Conservation (phyloP, 192 early-diverging fungal species). For the Entomortierella chlamydospora region DNA sequence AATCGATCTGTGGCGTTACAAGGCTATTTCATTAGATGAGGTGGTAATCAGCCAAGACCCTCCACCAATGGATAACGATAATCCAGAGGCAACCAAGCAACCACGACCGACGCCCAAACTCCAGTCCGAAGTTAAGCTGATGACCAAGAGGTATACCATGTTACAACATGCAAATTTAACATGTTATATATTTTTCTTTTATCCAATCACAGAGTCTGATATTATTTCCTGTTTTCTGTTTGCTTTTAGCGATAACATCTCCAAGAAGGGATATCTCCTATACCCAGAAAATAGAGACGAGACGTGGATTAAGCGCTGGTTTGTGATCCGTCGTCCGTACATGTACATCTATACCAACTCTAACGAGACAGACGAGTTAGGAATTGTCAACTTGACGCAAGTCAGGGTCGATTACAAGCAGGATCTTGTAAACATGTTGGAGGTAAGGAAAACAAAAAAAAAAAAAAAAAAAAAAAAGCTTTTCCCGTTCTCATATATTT, state of each 20-base stretch:
- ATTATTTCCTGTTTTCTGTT: background rate
- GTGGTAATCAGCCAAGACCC: slow-evolving; percentile 40
- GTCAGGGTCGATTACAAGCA: slow-evolving; percentile 70
- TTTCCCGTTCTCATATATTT: too few relatives aligned
- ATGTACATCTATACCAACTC: slow-evolving; percentile 79
- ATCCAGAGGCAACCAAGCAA: slow-evolving; percentile 23
- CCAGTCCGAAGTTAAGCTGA: slow-evolving; percentile 43
- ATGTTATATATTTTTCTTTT: background rate
- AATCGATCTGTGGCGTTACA: slow-evolving; percentile 26
- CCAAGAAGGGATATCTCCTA: slow-evolving; percentile 64
- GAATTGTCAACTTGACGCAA: slow-evolving; percentile 80
- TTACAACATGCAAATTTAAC: too few relatives aligned
- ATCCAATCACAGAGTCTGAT: too few relatives aligned
- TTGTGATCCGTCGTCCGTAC: slow-evolving; percentile 83
- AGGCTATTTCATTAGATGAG: slow-evolving; percentile 24
- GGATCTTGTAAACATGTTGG: slow-evolving; percentile 67
- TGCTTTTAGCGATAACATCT: slow-evolving; percentile 58
- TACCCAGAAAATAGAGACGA: slow-evolving; percentile 68
- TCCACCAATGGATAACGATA: slow-evolving; percentile 31
- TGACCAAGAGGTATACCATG: slow-evolving; percentile 44
- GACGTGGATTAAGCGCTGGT: slow-evolving; percentile 82
- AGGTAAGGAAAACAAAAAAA: slow-evolving; percentile 50
- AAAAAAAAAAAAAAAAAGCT: background rate
- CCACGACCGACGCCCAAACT: slow-evolving; percentile 38
- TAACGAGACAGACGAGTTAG: slow-evolving; percentile 72